phyloP scores from a whole-genome alignment of 768 basidiomycete species.

The Mycena metata region DNA sequence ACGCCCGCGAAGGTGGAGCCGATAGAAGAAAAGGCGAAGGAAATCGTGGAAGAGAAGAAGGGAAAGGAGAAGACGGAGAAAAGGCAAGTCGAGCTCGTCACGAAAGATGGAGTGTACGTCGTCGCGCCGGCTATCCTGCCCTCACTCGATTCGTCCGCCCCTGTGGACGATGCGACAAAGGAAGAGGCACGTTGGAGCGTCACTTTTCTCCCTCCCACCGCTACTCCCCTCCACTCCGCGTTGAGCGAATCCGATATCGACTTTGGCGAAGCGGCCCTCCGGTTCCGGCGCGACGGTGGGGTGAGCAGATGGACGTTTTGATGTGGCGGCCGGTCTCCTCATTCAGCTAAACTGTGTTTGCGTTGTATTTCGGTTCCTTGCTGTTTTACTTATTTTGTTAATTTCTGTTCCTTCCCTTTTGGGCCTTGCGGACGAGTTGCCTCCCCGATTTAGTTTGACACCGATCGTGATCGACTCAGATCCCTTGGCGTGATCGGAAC shows the following conservation, averaged over 20 bases:
- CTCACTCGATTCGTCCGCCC: neutral
- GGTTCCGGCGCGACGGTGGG: constrained; percentile 35
- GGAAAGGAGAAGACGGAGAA: neutral
- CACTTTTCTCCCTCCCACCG: neutral
- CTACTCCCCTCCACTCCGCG: constrained; percentile 18
- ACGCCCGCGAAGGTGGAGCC: neutral
- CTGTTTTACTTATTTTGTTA: neutral
- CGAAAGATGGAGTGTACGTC: constrained; percentile 7
- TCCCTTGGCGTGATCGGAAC: too few species aligned
- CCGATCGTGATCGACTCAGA: too few species aligned
- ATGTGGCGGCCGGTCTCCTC: neutral
- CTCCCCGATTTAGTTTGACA: too few species aligned
- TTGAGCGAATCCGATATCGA: constrained; percentile 15
- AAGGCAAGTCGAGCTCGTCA: constrained; percentile 22
- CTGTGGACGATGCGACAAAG: too few species aligned
- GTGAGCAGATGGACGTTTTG: neutral
- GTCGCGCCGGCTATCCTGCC: constrained; percentile 1
- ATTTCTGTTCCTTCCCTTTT: neutral
- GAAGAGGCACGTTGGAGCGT: constrained; percentile 21
- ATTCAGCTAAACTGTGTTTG: neutral
- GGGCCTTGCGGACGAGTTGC: too few species aligned
- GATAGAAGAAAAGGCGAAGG: neutral
- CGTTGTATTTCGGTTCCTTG: neutral
- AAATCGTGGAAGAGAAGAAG: neutral
- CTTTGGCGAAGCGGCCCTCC: constrained; percentile 18